These are phyloP conservation scores for Ceratobasidium sp. DNA, from an alignment of 1,284 basidiomycete species.

Conservation along the genomic window DNA sequence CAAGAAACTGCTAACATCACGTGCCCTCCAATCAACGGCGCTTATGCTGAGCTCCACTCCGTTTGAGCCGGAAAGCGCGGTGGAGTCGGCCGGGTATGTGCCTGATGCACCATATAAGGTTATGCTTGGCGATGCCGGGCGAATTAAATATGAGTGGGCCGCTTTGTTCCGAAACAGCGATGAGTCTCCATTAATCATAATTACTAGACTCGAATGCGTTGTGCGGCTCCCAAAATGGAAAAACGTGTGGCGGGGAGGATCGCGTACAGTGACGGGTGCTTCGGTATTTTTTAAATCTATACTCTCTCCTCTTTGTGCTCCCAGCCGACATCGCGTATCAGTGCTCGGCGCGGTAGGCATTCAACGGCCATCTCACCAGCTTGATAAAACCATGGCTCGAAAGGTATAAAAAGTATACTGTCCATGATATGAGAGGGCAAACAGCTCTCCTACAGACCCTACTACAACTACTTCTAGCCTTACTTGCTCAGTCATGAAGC, in stretches of 20 bases:
- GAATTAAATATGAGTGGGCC: neutral
- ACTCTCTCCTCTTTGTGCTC: neutral
- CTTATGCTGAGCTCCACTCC: neutral
- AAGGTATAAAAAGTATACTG: conserved; percentile 6
- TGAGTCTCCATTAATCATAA: neutral
- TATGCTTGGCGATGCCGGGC: conserved; percentile 7
- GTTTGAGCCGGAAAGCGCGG: neutral
- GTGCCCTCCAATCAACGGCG: no score
- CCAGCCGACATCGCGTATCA: conserved; percentile 37
- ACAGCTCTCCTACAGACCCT: neutral
- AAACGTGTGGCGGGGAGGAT: neutral
- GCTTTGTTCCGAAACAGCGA: neutral
- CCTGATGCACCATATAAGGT: neutral
- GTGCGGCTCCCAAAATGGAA: neutral
- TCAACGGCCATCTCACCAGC: neutral
- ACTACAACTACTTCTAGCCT: neutral
- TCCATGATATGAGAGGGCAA: neutral
- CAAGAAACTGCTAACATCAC: no score
- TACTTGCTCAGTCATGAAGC: conserved; percentile 22
- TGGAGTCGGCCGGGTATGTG: neutral
- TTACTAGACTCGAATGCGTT: neutral
- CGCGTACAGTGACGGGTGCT: conserved; percentile 18
- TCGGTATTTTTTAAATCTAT: conserved; percentile 22
- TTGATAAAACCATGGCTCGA: neutral
- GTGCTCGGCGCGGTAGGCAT: neutral